Conservation (phyloP, 2,329 filamentous ascomycete genomes). For the Aspergillus vadensis region DNA sequence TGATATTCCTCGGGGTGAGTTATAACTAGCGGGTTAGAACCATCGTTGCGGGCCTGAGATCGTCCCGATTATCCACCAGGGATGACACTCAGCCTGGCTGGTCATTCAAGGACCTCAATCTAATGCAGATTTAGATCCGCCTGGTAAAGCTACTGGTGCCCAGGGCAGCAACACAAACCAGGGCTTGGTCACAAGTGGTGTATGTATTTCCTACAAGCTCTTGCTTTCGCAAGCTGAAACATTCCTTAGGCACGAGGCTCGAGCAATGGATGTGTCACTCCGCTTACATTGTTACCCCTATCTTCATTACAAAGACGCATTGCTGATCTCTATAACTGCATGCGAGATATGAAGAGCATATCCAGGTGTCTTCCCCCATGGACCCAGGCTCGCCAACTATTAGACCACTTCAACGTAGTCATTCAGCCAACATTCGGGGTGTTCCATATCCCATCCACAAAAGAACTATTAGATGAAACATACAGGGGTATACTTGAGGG, state of each 20-base stretch:
- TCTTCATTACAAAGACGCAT: neutral
- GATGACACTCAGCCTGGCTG: too few relatives aligned
- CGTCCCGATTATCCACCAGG: too few relatives aligned
- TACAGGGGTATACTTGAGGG: constrained; percentile 2
- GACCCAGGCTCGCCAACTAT: constrained; percentile 1
- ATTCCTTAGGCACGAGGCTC: neutral
- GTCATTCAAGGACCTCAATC: neutral
- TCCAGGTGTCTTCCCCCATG: constrained; percentile 1
- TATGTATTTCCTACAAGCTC: neutral
- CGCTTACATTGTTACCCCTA: neutral
- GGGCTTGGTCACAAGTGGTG: neutral
- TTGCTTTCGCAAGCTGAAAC: neutral
- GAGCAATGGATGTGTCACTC: neutral
- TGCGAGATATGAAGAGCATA: neutral
- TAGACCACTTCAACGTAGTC: constrained; percentile 5
- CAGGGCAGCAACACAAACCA: neutral
- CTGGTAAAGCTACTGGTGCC: neutral
- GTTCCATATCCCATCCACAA: constrained; percentile 5
- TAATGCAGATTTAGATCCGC: neutral
- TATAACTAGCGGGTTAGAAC: neutral
- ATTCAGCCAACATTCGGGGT: constrained; percentile 8
- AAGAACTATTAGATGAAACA: neutral
- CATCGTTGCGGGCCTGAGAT: neutral
- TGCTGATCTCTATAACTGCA: neutral
- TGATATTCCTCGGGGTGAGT: neutral